Percentiles rank a stretch among this genome's conserved stretches.
Evolutionary conservation across 495 filamentous ascomycete genomes (phyloP).

Genomic region (Chaetomium cochliodes): DNA sequence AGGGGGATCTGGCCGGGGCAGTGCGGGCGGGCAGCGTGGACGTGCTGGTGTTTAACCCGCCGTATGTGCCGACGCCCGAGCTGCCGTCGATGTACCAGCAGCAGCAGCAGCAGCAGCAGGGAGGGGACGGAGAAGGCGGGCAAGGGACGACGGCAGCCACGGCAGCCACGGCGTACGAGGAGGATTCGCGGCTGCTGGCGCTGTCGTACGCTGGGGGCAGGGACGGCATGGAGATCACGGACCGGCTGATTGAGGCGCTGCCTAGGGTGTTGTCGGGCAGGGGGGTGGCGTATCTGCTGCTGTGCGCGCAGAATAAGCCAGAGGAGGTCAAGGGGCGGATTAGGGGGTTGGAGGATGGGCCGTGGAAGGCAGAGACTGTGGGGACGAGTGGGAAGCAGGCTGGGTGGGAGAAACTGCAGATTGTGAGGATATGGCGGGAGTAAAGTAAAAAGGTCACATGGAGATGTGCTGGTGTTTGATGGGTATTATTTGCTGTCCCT

Average conservation of each 20-base stretch:
- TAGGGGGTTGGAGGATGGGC: slow-evolving; percentile 42
- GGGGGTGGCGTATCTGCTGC: slow-evolving; percentile 83
- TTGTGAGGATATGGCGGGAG: slow-evolving; percentile 72
- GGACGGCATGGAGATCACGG: slow-evolving; percentile 92
- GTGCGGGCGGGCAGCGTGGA: slow-evolving; percentile 62
- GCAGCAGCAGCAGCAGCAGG: too few relatives aligned
- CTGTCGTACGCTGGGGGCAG: slow-evolving; percentile 83
- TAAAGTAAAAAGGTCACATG: background rate
- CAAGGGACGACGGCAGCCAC: too few relatives aligned
- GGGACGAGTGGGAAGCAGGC: slow-evolving; percentile 78
- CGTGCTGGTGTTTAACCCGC: slow-evolving; percentile 92
- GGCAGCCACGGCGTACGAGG: slow-evolving; percentile 50
- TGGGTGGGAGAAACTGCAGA: slow-evolving; percentile 87
- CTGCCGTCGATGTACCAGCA: slow-evolving; percentile 51
- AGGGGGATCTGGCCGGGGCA: slow-evolving; percentile 62
- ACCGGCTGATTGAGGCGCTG: slow-evolving; percentile 67
- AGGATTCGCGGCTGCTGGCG: slow-evolving; percentile 76
- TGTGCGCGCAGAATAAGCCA: slow-evolving; percentile 84
- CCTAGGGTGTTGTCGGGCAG: slow-evolving; percentile 59
- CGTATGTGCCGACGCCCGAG: slow-evolving; percentile 85
- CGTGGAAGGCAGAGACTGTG: slow-evolving; percentile 71
- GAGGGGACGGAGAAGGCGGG: background rate
- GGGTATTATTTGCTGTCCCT: slow-evolving; percentile 15
- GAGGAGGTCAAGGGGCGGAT: slow-evolving; percentile 70
- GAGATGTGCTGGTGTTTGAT: background rate